A percentile compares a stretch with the other conserved stretches of the same genome.
These are phyloP conservation scores for Microsporum audouinii DNA, from an alignment of 2,329 filamentous ascomycete species.

Conservation along the genomic window DNA sequence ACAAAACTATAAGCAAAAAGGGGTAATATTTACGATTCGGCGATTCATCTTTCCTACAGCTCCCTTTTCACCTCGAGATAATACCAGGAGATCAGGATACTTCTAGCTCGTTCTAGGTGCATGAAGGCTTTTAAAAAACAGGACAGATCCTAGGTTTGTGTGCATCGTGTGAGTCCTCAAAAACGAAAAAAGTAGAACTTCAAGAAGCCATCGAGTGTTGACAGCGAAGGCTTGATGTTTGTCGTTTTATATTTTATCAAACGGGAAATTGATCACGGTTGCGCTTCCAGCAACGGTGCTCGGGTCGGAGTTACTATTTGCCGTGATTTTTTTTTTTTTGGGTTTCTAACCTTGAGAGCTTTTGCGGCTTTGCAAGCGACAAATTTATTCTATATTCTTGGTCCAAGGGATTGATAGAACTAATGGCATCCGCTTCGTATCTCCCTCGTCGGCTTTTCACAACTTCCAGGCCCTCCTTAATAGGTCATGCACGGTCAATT, in stretches of 20 bases:
- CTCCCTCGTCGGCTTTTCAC: not conserved
- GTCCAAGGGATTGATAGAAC: not conserved
- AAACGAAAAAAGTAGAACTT: not conserved
- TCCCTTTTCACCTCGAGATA: not conserved
- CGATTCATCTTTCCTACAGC: conserved; percentile 29
- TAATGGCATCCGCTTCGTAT: not conserved
- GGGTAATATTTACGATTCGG: conserved; percentile 27
- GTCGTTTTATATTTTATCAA: not conserved
- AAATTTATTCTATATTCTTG: not conserved
- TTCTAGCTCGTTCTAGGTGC: not conserved
- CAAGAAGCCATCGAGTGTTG: not conserved
- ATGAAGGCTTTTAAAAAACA: not conserved
- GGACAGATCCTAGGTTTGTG: not conserved
- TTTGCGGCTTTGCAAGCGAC: not conserved
- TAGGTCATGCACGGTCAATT: conserved; percentile 16
- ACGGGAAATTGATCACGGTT: conserved; percentile 1
- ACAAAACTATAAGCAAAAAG: conserved; percentile 1
- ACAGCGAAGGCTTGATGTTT: not conserved
- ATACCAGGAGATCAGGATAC: not conserved
- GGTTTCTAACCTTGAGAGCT: not conserved
- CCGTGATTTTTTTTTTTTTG: not conserved
- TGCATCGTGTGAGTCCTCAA: not conserved
- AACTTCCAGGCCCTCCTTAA: not conserved
- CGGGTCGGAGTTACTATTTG: conserved; percentile 9
- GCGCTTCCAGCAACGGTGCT: not conserved